Conservation (phyloP, 2,329 filamentous ascomycete species). For the Alternaria angustiovoidea region DNA sequence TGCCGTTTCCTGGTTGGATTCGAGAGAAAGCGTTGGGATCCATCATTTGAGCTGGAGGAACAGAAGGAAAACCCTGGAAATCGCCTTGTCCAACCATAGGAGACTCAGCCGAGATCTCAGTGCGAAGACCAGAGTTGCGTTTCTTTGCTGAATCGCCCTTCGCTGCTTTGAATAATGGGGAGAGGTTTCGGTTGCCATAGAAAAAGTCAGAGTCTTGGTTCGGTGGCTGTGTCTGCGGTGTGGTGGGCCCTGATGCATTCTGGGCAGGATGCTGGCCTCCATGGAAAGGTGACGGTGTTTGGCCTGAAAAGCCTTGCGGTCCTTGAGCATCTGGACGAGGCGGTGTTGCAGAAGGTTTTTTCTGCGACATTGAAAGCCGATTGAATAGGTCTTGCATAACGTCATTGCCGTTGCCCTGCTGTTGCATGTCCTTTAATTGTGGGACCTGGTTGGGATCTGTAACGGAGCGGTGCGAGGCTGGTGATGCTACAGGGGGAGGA, state of each 20-base stretch:
- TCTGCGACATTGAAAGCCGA: conserved; percentile 48
- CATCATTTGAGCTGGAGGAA: conserved; percentile 24
- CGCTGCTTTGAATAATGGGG: conserved; percentile 58
- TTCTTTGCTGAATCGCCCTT: conserved; percentile 52
- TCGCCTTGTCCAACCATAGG: conserved; percentile 33
- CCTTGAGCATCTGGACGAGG: conserved; percentile 31
- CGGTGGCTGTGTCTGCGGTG: conserved; percentile 41
- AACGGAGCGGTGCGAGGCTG: conserved; percentile 37
- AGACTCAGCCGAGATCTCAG: conserved; percentile 51
- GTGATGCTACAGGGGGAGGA: conserved; percentile 33
- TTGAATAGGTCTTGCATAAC: conserved; percentile 56
- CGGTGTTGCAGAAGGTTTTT: conserved; percentile 37
- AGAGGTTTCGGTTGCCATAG: conserved; percentile 58
- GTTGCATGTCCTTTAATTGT: conserved; percentile 28
- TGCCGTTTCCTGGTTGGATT: conserved; percentile 24
- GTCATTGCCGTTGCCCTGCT: conserved; percentile 55
- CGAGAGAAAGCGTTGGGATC: conserved; percentile 32
- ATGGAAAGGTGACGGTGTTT: conserved; percentile 53
- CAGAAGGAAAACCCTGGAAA: conserved; percentile 37
- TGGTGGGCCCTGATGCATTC: conserved; percentile 45
- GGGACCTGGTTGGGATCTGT: conserved; percentile 44
- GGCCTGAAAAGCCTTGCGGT: conserved; percentile 34
- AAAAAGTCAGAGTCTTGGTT: conserved; percentile 42
- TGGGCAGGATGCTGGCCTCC: conserved; percentile 41
- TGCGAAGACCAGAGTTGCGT: conserved; percentile 55